Conservation (phyloP, 1,284 basidiomycete genomes). For the Hemileia vastatrix region DNA sequence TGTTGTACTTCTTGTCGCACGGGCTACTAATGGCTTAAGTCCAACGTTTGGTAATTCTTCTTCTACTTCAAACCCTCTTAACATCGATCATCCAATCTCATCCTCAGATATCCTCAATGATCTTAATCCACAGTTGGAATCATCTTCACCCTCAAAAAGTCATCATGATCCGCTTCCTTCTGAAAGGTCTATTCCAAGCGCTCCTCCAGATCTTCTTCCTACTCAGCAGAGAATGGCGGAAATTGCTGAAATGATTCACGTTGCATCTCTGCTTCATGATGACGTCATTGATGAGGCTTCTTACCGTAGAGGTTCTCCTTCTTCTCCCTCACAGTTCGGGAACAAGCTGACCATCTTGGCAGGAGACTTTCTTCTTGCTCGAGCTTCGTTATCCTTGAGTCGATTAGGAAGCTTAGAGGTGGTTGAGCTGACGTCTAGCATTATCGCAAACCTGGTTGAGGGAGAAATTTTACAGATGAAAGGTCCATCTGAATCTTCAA, state of each 20-base stretch:
- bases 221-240: conserved; percentile 86
- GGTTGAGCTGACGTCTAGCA: conserved; percentile 81
- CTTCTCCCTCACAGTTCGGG: conserved; percentile 79
- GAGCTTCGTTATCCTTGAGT: conserved; percentile 77
- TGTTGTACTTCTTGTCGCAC: conserved; percentile 78
- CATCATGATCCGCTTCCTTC: neutral
- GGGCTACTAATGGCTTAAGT: conserved; percentile 75
- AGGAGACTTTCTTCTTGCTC: conserved; percentile 88
- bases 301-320: conserved; percentile 68
- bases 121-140: neutral
- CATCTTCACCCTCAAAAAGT: neutral
- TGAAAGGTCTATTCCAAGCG: too few relatives aligned
- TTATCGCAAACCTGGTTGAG: conserved; percentile 90
- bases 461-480: conserved; percentile 85
- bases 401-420: conserved; percentile 78
- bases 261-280: conserved; percentile 90
- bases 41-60: conserved; percentile 29
- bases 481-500: conserved; percentile 27
- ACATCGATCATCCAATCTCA: conserved; percentile 13
- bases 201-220: conserved; percentile 60
- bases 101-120: conserved; percentile 6
- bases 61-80: neutral
- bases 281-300: conserved; percentile 82
- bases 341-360: conserved; percentile 91
- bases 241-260: conserved; percentile 98